Conservation (phyloP, 169 alveolate species). For the Eimeria maxima region DNA sequence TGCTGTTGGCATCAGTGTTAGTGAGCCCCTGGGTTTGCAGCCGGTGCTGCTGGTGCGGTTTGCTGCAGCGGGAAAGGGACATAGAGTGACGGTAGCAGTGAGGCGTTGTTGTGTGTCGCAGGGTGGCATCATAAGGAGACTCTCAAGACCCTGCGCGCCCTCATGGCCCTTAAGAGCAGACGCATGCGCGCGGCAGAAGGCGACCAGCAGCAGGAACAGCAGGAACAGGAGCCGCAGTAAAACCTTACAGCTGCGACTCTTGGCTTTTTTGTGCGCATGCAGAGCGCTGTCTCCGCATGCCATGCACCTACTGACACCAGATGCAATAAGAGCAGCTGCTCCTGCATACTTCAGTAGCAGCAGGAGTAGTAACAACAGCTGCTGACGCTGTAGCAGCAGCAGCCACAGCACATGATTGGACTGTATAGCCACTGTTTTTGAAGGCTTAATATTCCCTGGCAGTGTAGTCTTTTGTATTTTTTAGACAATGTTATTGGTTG, state of each 20-base stretch:
- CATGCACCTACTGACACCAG: not conserved
- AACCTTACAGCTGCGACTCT: not conserved
- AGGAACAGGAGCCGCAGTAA: not conserved
- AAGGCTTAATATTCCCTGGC: not conserved
- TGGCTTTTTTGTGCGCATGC: not conserved
- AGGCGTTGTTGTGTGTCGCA: not conserved
- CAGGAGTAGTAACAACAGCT: not conserved
- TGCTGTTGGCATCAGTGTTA: not conserved
- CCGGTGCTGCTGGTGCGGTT: conserved; percentile 8
- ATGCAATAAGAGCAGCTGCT: not conserved
- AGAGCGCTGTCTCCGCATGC: not conserved
- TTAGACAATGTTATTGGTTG: not conserved
- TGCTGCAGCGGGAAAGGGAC: not conserved
- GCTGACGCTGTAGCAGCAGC: not conserved
- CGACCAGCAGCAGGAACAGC: conserved; percentile 65
- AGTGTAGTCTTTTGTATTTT: not conserved
- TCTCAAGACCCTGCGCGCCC: conserved; percentile 85
- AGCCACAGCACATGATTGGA: not conserved
- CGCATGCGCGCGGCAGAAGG: conserved; percentile 84
- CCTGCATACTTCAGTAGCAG: not conserved
- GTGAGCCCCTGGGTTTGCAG: not conserved
- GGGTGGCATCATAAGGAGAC: conserved; percentile 87
- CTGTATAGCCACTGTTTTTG: not conserved
- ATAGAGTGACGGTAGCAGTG: not conserved
- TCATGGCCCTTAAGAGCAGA: conserved; percentile 85